Base-by-base conservation (phyloP, 2,329 filamentous ascomycete genomes). In the Fusarium phyllophilum region DNA sequence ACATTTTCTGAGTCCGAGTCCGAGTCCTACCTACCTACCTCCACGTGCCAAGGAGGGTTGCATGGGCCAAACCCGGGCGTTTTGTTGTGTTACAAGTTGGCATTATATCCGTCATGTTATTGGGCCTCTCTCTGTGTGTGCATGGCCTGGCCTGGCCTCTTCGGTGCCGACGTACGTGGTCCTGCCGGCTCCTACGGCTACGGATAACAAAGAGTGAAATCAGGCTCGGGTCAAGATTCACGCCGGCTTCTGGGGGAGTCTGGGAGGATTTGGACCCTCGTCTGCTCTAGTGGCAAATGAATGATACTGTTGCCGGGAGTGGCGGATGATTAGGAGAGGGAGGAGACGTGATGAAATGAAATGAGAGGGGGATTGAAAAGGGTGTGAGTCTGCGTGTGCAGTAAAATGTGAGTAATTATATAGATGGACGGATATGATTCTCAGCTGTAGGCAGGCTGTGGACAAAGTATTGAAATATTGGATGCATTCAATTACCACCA, bases 21-120 rank as follows among this genome's bases (percentile, higher is more conserved):
- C 55, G 31, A 58, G 44, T 62, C 61, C 45, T 55, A 57, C 66
- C 38, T 46, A 55, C 66, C 49, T 64, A 64, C 67, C 36, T 52
- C 59, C 66, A 70, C 52, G 67, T 70, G 67, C 67, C 54, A 58
- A 57, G 59, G 66, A 49, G 66, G 66, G 59, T 59, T 70, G 52
- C 67, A 70, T 70, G 66, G 60, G n/a, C 36, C 41, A 42, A 66
- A 49, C 18, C 41, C 46, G 48, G 48, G 64, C 45, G 65, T 38
- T 36, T 66, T 36, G 62, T 24, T 52, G 66, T 65, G 66, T 46
- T 69, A 64, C 67, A 36, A 55, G 51, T 58, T 46, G 41, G 41
- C 26, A 45, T 36, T 29, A 52, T 45, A 66, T 26, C 38, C n/a
- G 38, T 29, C 57, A 31, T 70, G 59, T 54, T 34, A 70, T 70